A percentile compares a stretch with the other conserved stretches of the same genome.
Conservation (phyloP, 345 rosid genomes). For the Euclidium syriacum region DNA sequence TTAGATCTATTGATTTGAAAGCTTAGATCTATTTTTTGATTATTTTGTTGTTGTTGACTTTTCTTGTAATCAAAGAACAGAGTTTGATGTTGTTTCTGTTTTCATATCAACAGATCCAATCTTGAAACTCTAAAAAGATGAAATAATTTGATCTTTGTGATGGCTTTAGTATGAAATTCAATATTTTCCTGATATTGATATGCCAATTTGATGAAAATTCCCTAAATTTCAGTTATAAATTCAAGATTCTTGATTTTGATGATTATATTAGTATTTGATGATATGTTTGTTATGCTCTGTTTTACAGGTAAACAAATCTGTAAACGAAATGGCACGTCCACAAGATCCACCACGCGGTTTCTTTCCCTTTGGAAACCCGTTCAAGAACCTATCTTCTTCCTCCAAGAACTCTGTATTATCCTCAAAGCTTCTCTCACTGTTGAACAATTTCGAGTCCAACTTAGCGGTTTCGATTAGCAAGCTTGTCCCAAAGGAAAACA, state of each 20-base stretch:
- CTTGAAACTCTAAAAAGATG: not conserved
- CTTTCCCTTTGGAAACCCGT: slow-evolving; percentile 36
- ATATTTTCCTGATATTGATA: too few relatives aligned
- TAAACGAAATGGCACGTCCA: slow-evolving; percentile 24
- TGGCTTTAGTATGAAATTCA: not conserved
- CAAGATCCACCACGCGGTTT: slow-evolving; percentile 29
- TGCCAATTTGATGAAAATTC: too few relatives aligned
- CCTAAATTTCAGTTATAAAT: too few relatives aligned
- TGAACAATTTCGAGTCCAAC: slow-evolving; percentile 26
- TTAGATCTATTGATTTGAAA: slow-evolving; percentile 16
- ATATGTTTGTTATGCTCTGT: not conserved
- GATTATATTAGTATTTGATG: not conserved
- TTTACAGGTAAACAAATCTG: slow-evolving; percentile 15
- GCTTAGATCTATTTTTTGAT: not conserved
- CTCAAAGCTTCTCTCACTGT: slow-evolving; percentile 19
- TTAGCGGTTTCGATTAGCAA: slow-evolving; percentile 14
- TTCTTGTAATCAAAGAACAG: not conserved
- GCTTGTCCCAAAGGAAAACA: slow-evolving; percentile 29
- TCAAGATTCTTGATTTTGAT: not conserved
- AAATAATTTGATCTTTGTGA: not conserved
- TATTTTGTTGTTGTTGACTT: slow-evolving; percentile 4
- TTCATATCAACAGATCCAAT: not conserved
- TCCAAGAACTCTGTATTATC: slow-evolving; percentile 22
- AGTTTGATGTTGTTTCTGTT: slow-evolving; percentile 3
- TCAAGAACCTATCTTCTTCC: slow-evolving; percentile 29